Evolutionary conservation across 352 stramenopile species (phyloP).

Genomic region (Phytophthora syringae): DNA sequence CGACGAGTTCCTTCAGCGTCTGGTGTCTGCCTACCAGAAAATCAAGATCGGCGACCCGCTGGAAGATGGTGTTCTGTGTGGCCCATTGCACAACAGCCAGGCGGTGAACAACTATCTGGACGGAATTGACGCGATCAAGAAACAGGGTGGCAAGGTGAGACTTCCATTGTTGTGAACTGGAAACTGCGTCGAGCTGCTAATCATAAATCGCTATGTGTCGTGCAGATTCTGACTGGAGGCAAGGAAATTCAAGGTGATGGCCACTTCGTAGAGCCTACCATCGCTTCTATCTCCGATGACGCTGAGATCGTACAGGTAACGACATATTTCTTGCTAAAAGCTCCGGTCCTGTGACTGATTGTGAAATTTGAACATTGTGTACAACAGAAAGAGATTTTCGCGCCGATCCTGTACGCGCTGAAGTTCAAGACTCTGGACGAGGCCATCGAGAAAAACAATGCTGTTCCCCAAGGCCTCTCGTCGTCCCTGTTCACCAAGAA

Average conservation of each 20-base stretch:
- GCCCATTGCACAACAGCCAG: constrained; percentile 72
- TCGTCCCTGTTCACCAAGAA: constrained; percentile 93
- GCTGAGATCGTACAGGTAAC: constrained; percentile 82
- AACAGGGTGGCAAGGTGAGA: constrained; percentile 85
- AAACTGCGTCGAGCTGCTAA: constrained; percentile 48
- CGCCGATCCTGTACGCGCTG: constrained; percentile 91
- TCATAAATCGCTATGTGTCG: not conserved
- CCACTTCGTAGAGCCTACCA: constrained; percentile 93
- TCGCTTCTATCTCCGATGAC: constrained; percentile 85
- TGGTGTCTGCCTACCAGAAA: constrained; percentile 88
- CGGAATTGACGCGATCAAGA: constrained; percentile 86
- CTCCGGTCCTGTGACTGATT: not conserved
- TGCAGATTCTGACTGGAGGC: constrained; percentile 86
- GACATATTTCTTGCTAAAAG: not conserved
- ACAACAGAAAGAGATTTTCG: constrained; percentile 90
- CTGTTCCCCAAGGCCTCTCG: constrained; percentile 92
- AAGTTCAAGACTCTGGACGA: constrained; percentile 92
- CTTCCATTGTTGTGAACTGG: not conserved
- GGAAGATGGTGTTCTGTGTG: constrained; percentile 84
- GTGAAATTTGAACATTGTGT: not conserved
- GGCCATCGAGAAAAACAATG: constrained; percentile 93
- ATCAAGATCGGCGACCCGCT: constrained; percentile 91
- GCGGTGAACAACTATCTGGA: constrained; percentile 89
- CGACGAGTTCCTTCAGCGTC: constrained; percentile 86
- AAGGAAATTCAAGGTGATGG: constrained; percentile 81